Base-by-base conservation (phyloP, 129 eudicot species). In the Lactuca saligna region DNA sequence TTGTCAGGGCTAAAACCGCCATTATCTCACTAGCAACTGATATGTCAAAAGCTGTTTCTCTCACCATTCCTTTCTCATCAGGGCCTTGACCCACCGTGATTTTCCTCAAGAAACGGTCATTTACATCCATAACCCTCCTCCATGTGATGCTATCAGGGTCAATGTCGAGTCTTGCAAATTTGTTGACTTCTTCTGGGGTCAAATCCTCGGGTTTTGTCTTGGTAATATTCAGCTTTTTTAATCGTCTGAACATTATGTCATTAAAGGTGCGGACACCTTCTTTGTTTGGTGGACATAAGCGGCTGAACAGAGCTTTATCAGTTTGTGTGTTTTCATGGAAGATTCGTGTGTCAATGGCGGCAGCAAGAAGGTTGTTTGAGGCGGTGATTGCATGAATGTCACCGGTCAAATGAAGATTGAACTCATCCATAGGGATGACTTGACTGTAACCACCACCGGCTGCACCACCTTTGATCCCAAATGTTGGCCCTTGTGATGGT, bases 401-500 rank as follows among this genome's bases (percentile, higher is more conserved):
- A 46, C 99, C 97, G 3, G 99, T 94, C 58, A 94, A 34, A 70
- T 94, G 99, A 60, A 94, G 99, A 77, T 94, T 94, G 88, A 94
- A 94, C 86, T 94, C 99, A 46, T 94, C 99, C 99, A 94, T 94
- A n/a, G 99, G 99, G 49, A 90, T 94, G 55, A 94, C 99, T 76
- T 94, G 99, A 76, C 97, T 94, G 76, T 94, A 94, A 73, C 99
- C 99, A 50, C 99, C 99, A 25, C 99, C 99, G 16, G 99, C 97
- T 44, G 99, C 99, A 78, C 99, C 99, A 10, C 97, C 97, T 82
- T 94, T 89, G 57, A 94, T 94, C 75, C 99, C 99, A 79, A 89
- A 90, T 50, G 99, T 94, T 15, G 99, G 99, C 71, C 97, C 99
- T 87, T 94, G 96, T 38, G 99, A 94, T 58, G 97, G 99, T 72